A percentile compares a stretch with the other conserved stretches of the same genome.
These are phyloP conservation scores for Thermochaetoides thermophila DNA, from an alignment of 495 filamentous ascomycete genomes.

Conservation along the genomic window DNA sequence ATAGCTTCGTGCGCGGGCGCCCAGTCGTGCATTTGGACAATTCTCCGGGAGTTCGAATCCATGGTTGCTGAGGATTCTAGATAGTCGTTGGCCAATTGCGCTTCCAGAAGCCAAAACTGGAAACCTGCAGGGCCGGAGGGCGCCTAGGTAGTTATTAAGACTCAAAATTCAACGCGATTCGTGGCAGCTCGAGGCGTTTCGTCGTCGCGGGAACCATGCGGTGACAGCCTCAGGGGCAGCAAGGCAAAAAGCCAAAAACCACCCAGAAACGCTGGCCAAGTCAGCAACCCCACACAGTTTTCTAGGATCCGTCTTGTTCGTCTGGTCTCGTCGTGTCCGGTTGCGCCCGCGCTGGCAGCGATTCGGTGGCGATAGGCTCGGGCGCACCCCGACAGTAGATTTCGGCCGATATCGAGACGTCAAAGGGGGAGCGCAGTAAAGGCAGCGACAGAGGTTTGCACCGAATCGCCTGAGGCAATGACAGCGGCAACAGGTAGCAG, in stretches of 20 bases:
- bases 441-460: background rate
- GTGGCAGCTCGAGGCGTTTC: too few species aligned
- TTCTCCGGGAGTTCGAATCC: slow-evolving; percentile 9
- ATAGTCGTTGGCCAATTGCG: background rate
- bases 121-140: background rate
- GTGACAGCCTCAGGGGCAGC: background rate
- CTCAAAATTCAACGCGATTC: background rate
- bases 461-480: background rate
- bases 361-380: too few species aligned
- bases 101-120: background rate
- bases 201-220: too few species aligned
- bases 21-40: slow-evolving; percentile 24
- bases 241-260: too few species aligned
- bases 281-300: too few species aligned
- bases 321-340: too few species aligned
- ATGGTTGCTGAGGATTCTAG: background rate
- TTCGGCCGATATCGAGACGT: too few species aligned
- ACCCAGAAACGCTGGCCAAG: too few species aligned
- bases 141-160: background rate
- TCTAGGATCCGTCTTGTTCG: too few species aligned
- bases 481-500: background rate
- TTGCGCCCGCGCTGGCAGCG: too few species aligned
- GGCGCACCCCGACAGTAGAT: too few species aligned
- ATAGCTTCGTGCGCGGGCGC: slow-evolving; percentile 18
- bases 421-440: background rate